Evolutionary conservation across 768 basidiomycete genomes (phyloP).

Genomic region (Auricularia heimuer): DNA sequence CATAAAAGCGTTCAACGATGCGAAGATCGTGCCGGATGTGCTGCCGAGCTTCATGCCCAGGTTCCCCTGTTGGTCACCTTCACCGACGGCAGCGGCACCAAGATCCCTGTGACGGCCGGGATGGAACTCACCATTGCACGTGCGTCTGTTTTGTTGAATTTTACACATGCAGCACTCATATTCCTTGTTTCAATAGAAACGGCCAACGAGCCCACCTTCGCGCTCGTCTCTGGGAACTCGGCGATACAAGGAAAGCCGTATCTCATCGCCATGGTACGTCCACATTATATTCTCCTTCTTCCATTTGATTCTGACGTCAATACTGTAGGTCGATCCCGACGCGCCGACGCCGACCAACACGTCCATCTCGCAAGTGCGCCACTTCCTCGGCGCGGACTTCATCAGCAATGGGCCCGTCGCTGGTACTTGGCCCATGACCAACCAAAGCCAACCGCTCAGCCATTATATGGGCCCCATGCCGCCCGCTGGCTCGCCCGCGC

Average conservation of each 20-base stretch:
- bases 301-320: not conserved
- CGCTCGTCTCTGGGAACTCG: no score
- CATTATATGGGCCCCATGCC: not conserved
- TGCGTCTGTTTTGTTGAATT: not conserved
- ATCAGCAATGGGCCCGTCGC: not conserved
- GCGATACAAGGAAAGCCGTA: not conserved
- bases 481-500: conserved; percentile 4
- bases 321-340: conserved; percentile 32
- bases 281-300: not conserved
- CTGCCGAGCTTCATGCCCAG: not conserved
- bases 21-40: not conserved
- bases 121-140: not conserved
- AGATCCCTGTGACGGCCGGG: not conserved
- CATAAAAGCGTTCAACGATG: not conserved
- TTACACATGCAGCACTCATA: not conserved
- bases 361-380: conserved; percentile 34
- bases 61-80: not conserved
- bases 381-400: conserved; percentile 18
- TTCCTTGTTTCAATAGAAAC: not conserved
- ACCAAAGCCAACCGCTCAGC: conserved; percentile 2
- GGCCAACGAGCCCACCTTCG: not conserved
- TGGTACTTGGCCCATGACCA: conserved; percentile 2
- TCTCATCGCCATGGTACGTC: not conserved
- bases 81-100: not conserved
- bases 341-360: conserved; percentile 41